Percentiles rank a stretch among this genome's conserved stretches.
Conservation (phyloP, 2,329 filamentous ascomycete genomes). For the Botrytis galanthina region DNA sequence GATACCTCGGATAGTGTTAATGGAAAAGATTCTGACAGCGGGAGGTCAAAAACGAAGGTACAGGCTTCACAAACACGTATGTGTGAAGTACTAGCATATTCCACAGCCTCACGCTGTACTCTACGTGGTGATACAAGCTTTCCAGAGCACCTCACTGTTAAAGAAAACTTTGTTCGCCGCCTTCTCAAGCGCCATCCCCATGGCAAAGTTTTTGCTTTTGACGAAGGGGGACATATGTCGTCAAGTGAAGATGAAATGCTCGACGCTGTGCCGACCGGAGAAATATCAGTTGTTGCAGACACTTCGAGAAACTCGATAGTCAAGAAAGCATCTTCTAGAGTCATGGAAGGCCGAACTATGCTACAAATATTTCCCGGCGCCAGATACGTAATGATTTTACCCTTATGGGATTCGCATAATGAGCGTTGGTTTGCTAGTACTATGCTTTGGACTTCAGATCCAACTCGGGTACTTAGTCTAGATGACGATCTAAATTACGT, state of each 20-base stretch:
- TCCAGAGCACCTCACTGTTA: slow-evolving; percentile 23
- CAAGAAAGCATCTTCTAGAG: background rate
- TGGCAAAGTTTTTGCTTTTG: slow-evolving; percentile 34
- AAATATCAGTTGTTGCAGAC: background rate
- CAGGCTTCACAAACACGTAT: background rate
- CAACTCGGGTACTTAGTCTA: slow-evolving; percentile 39
- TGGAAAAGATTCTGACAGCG: background rate
- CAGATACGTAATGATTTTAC: slow-evolving; percentile 47
- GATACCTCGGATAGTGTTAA: slow-evolving; percentile 4
- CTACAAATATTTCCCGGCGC: slow-evolving; percentile 41
- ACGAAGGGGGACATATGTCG: slow-evolving; percentile 27
- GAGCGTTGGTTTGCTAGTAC: slow-evolving; percentile 46
- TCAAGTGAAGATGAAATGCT: slow-evolving; percentile 9
- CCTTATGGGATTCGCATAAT: slow-evolving; percentile 46
- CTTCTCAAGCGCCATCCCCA: slow-evolving; percentile 30
- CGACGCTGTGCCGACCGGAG: background rate
- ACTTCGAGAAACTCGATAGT: background rate
- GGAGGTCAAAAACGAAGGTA: background rate
- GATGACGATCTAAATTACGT: slow-evolving; percentile 41
- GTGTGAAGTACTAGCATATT: slow-evolving; percentile 34
- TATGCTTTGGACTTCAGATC: slow-evolving; percentile 48
- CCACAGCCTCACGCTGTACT: slow-evolving; percentile 23
- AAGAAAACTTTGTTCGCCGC: slow-evolving; percentile 14
- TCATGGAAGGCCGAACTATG: slow-evolving; percentile 11
- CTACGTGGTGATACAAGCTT: slow-evolving; percentile 19